Evolutionary conservation across 768 basidiomycete genomes (phyloP).

Genomic region (Tephrocybe rancida): DNA sequence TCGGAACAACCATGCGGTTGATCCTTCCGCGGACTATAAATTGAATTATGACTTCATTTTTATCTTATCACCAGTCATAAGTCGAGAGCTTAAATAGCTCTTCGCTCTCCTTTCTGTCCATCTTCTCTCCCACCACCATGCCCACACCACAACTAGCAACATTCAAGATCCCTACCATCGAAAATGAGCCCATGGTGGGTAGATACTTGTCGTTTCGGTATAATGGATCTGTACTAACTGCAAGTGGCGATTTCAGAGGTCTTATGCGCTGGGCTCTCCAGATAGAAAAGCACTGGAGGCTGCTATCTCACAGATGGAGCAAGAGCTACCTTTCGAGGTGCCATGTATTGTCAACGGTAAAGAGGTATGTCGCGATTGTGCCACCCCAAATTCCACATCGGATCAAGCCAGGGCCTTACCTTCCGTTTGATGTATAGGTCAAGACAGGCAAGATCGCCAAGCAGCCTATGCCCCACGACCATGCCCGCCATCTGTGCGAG

Average conservation of each 20-base stretch:
- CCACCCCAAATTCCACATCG: not conserved
- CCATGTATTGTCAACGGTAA: constrained; percentile 93
- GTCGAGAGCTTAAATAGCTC: constrained; percentile 10
- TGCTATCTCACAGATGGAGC: constrained; percentile 79
- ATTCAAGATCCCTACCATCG: constrained; percentile 83
- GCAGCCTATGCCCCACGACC: constrained; percentile 87
- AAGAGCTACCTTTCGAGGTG: constrained; percentile 86
- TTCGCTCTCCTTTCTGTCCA: constrained; percentile 3
- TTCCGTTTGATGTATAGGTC: constrained; percentile 47
- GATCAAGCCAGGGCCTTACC: not conserved
- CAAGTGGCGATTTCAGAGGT: constrained; percentile 45
- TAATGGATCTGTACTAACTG: not conserved
- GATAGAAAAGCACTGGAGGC: constrained; percentile 77
- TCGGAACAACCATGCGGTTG: not conserved
- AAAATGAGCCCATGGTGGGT: constrained; percentile 97
- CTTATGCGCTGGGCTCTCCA: constrained; percentile 76
- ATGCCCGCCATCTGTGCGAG: constrained; percentile 75
- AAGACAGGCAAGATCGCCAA: constrained; percentile 78
- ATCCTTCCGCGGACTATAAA: constrained; percentile 17
- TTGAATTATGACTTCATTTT: too few relatives aligned
- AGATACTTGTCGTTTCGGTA: constrained; percentile 18
- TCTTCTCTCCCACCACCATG: constrained; percentile 41
- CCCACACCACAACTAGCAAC: constrained; percentile 75
- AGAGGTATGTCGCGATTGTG: constrained; percentile 48
- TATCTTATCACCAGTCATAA: not conserved